phyloP scores from a whole-genome alignment of 192 early-diverging fungal species.

The Geranomyces variabilis region DNA sequence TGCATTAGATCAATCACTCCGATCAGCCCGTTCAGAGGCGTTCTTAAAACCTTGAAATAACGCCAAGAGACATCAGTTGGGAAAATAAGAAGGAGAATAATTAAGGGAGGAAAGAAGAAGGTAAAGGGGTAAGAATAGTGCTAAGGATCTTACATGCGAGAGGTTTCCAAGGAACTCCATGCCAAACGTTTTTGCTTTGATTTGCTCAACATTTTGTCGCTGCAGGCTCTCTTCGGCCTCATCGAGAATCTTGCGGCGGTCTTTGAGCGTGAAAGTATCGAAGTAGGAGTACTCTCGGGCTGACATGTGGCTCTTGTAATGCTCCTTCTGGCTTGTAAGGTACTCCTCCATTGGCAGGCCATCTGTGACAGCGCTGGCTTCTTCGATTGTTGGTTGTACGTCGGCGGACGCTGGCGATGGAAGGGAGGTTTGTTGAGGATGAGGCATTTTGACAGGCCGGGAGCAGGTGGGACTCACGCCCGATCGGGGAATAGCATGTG shows the following conservation, averaged over 20 bases:
- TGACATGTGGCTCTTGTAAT: neutral
- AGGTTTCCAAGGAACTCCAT: conserved; percentile 7
- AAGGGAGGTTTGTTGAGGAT: no score
- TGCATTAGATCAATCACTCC: conserved; percentile 31
- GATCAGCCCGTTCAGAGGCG: conserved; percentile 32
- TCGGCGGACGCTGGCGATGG: no score
- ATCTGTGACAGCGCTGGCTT: no score
- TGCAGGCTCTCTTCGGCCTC: conserved; percentile 8
- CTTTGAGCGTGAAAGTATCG: neutral
- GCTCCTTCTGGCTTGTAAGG: no score
- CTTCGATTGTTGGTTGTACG: no score
- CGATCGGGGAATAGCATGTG: no score
- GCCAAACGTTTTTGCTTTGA: neutral
- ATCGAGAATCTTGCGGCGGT: neutral
- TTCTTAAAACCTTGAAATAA: conserved; percentile 14
- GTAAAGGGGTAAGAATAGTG: neutral
- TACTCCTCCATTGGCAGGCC: no score
- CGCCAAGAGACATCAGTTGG: neutral
- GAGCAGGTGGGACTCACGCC: no score
- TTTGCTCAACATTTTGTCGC: neutral
- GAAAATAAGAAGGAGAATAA: neutral
- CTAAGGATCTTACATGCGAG: conserved; percentile 14
- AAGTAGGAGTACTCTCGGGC: neutral
- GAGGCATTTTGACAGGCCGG: no score
- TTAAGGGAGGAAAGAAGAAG: neutral